phyloP scores from a whole-genome alignment of 139 green algal species.

The Volvox africanus region DNA sequence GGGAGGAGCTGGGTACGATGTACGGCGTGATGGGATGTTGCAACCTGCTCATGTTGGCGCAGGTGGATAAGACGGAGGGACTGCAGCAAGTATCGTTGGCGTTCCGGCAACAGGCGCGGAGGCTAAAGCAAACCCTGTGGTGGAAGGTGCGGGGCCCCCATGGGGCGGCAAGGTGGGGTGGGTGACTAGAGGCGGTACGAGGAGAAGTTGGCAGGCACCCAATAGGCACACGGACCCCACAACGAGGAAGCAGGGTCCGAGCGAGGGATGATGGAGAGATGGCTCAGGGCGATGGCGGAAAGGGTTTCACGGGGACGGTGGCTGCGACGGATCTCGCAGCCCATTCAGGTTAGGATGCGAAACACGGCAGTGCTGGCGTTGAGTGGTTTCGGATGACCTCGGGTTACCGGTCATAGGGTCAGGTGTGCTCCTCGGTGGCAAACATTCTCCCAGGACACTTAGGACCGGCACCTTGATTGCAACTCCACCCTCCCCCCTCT shows the following conservation, averaged over 20 bases:
- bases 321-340: background rate
- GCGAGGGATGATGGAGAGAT: background rate
- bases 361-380: too few species aligned
- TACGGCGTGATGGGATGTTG: too few species aligned
- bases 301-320: background rate
- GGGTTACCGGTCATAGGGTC: too few species aligned
- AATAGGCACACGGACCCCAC: too few species aligned
- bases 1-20: background rate
- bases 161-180: background rate
- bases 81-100: constrained; percentile 68
- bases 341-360: background rate
- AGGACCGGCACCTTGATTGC: too few species aligned
- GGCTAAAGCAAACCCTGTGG: constrained; percentile 81
- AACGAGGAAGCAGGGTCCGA: background rate
- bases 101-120: constrained; percentile 85
- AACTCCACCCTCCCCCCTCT: too few species aligned
- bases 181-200: background rate
- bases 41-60: background rate
- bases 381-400: too few species aligned
- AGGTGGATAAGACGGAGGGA: constrained; percentile 46
- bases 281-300: background rate
- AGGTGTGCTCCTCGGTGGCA: too few species aligned
- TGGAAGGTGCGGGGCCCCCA: constrained; percentile 66
- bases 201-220: background rate
- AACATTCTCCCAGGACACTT: too few species aligned